Evolutionary conservation across 495 filamentous ascomycete species (phyloP).

Genomic region (Aspergillus asperescens): DNA sequence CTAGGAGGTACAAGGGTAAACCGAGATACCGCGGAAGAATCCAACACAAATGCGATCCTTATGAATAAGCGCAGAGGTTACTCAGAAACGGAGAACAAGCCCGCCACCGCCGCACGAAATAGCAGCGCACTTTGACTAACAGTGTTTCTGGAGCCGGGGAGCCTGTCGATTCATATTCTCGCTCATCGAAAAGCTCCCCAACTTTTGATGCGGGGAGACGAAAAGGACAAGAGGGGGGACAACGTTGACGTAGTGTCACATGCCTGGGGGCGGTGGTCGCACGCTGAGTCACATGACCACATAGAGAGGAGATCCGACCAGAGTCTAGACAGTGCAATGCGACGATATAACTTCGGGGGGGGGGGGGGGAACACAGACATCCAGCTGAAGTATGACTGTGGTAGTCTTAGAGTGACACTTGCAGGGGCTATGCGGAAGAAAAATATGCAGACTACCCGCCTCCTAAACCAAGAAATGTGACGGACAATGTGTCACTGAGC

Average conservation of each 20-base stretch:
- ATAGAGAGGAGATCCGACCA: background rate
- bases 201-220: conserved; percentile 9
- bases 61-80: background rate
- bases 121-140: background rate
- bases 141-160: background rate
- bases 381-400: background rate
- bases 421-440: background rate
- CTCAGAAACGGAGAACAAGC: background rate
- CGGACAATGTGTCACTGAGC: background rate
- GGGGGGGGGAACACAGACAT: too few species aligned
- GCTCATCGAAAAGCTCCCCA: background rate
- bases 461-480: background rate
- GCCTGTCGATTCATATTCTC: background rate
- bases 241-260: conserved; percentile 21
- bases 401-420: background rate
- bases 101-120: background rate
- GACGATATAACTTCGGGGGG: background rate
- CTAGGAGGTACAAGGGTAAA: too few species aligned
- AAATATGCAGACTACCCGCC: background rate
- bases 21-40: background rate
- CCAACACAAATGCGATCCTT: background rate
- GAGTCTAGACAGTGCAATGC: background rate
- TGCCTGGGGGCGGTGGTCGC: background rate
- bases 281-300: conserved; percentile 5
- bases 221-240: conserved; percentile 8